Evolutionary conservation across 306 rosid species (phyloP).

Genomic region (Medicago ruthenica): DNA sequence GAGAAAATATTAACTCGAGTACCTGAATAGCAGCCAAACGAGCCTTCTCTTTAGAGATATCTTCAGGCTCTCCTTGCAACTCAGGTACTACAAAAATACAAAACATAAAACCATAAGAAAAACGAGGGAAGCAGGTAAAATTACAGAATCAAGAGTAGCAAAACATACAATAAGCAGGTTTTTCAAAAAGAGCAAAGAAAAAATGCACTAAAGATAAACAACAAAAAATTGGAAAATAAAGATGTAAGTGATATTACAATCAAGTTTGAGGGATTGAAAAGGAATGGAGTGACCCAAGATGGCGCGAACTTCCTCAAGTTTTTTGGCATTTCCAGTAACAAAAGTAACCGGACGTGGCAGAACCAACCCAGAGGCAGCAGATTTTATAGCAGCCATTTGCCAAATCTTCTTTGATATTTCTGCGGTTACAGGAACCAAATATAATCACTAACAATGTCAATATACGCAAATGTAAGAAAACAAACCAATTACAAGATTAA

Average conservation of each 20-base stretch:
- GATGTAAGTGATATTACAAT: slow-evolving; percentile 51
- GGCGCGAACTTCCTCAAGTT: slow-evolving; percentile 97
- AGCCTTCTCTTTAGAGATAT: slow-evolving; percentile 94
- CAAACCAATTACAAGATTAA: background rate
- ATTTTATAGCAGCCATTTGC: slow-evolving; percentile 61
- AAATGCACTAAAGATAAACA: background rate
- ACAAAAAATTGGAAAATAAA: background rate
- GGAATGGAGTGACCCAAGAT: slow-evolving; percentile 89
- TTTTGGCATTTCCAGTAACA: slow-evolving; percentile 96
- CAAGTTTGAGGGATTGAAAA: slow-evolving; percentile 88
- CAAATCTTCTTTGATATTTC: slow-evolving; percentile 7
- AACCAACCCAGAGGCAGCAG: slow-evolving; percentile 55
- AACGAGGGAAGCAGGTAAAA: background rate
- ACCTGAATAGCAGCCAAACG: slow-evolving; percentile 92
- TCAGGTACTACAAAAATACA: slow-evolving; percentile 70
- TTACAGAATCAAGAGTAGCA: background rate
- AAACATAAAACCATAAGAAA: slow-evolving; percentile 23
- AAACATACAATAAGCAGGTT: background rate
- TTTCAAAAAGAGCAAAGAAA: background rate
- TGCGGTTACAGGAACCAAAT: slow-evolving; percentile 5
- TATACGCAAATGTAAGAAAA: too few species aligned
- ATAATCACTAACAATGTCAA: slow-evolving; percentile 31
- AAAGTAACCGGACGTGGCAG: slow-evolving; percentile 91
- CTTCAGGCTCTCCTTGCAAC: slow-evolving; percentile 97
- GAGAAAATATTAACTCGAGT: slow-evolving; percentile 24